A percentile compares a stretch with the other conserved stretches of the same genome.
Conservation (phyloP, 768 basidiomycete species). For the Cystobasidium ongulense region DNA sequence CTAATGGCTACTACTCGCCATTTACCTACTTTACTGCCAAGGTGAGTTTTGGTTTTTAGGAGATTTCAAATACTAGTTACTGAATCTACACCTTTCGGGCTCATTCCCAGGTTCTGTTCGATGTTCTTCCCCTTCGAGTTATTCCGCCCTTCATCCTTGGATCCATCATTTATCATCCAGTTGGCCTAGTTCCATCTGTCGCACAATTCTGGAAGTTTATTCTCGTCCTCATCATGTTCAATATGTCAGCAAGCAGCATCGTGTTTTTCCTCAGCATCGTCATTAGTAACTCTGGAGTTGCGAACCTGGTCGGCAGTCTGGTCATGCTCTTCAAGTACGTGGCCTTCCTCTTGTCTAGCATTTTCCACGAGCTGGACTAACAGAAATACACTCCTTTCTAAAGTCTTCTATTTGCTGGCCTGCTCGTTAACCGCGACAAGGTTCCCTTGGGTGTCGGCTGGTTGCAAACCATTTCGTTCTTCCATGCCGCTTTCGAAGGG, state of each 20-base stretch:
- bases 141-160: conserved; percentile 93
- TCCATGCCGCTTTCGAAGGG: conserved; percentile 97
- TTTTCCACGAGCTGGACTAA: conserved; percentile 6
- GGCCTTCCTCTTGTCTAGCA: background rate
- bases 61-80: background rate
- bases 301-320: conserved; percentile 85
- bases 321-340: conserved; percentile 98
- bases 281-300: conserved; percentile 75
- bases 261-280: conserved; percentile 83
- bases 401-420: conserved; percentile 87
- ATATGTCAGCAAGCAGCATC: conserved; percentile 86
- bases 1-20: conserved; percentile 93
- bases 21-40: conserved; percentile 96
- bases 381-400: background rate
- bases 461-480: conserved; percentile 88
- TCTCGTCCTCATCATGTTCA: conserved; percentile 89
- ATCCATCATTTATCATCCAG: conserved; percentile 86
- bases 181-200: conserved; percentile 86
- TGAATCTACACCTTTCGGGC: background rate
- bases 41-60: conserved; percentile 45
- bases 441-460: conserved; percentile 65
- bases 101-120: conserved; percentile 68
- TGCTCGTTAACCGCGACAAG: conserved; percentile 87
- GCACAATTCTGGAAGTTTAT: conserved; percentile 96
- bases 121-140: conserved; percentile 85